These are phyloP conservation scores for Kondoa subrosea DNA, from an alignment of 768 basidiomycete genomes.

Conservation along the genomic window DNA sequence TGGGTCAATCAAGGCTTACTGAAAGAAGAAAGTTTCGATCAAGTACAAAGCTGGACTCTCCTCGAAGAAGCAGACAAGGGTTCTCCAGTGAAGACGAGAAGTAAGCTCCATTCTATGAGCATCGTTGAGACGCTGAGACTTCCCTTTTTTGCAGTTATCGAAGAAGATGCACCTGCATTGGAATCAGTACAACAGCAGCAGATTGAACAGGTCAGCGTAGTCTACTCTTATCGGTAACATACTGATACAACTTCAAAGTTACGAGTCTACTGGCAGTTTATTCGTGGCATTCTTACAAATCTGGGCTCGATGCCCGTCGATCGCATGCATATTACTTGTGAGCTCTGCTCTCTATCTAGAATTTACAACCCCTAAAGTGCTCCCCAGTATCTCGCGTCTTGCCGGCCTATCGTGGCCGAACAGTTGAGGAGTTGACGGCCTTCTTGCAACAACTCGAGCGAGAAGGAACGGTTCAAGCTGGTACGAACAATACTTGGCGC, in stretches of 20 bases:
- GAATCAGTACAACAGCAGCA: conserved; percentile 53
- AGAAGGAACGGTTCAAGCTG: conserved; percentile 49
- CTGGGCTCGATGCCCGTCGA: conserved; percentile 57
- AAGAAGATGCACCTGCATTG: conserved; percentile 41
- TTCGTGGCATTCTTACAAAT: conserved; percentile 56
- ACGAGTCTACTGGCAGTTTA: conserved; percentile 81
- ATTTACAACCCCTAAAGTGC: conserved; percentile 37
- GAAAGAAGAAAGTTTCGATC: conserved; percentile 11
- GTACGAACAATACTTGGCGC: conserved; percentile 13
- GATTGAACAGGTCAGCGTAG: too few relatives aligned
- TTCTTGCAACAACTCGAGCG: conserved; percentile 68
- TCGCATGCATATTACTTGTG: conserved; percentile 49
- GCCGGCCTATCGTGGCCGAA: conserved; percentile 56
- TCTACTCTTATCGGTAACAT: too few relatives aligned
- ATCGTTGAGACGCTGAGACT: background rate
- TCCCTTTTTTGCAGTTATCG: conserved; percentile 29
- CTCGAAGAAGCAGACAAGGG: conserved; percentile 28
- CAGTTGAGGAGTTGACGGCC: conserved; percentile 53
- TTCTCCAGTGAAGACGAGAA: conserved; percentile 17
- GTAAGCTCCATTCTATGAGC: conserved; percentile 7
- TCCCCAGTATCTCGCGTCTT: conserved; percentile 45
- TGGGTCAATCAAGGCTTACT: conserved; percentile 74
- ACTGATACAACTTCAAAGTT: too few relatives aligned
- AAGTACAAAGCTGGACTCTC: conserved; percentile 24
- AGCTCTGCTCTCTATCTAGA: background rate